phyloP scores from a whole-genome alignment of 495 filamentous ascomycete genomes.

The Podospora fimiseda region DNA sequence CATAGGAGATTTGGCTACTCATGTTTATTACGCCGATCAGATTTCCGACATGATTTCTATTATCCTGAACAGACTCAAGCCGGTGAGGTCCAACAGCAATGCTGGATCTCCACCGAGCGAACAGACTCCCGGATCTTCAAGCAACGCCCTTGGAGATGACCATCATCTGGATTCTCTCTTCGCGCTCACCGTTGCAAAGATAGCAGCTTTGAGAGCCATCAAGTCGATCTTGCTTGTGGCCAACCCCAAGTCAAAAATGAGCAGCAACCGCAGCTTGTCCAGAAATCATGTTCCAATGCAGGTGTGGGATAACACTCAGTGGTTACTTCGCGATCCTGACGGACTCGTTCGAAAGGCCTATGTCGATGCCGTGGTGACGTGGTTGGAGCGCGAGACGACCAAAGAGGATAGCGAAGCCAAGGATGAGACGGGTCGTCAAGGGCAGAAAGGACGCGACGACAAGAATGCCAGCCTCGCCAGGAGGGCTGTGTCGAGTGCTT shows the following conservation, averaged over 20 bases:
- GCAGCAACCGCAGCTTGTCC: conserved; percentile 54
- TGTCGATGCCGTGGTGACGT: conserved; percentile 70
- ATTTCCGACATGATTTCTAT: conserved; percentile 84
- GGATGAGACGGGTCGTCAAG: conserved; percentile 44
- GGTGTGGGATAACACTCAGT: conserved; percentile 89
- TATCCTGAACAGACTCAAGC: conserved; percentile 69
- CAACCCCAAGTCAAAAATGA: conserved; percentile 55
- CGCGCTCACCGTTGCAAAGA: conserved; percentile 63
- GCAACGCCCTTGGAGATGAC: conserved; percentile 28
- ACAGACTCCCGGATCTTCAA: conserved; percentile 19
- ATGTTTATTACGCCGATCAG: conserved; percentile 91
- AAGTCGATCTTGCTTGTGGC: conserved; percentile 75
- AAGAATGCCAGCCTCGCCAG: conserved; percentile 40
- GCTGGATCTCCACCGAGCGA: conserved; percentile 35
- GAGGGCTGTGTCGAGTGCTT: conserved; percentile 63
- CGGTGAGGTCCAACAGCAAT: conserved; percentile 40
- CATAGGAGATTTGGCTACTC: conserved; percentile 80
- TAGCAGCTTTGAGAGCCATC: conserved; percentile 71
- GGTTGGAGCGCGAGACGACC: conserved; percentile 74
- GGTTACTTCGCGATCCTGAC: conserved; percentile 73
- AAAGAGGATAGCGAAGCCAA: conserved; percentile 56
- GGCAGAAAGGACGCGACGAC: conserved; percentile 28
- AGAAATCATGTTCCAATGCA: conserved; percentile 68
- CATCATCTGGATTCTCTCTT: conserved; percentile 57
- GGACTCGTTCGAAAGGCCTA: conserved; percentile 74